Evolutionary conservation across 2,329 filamentous ascomycete species (phyloP).

Genomic region (Venturiaceae sp.): DNA sequence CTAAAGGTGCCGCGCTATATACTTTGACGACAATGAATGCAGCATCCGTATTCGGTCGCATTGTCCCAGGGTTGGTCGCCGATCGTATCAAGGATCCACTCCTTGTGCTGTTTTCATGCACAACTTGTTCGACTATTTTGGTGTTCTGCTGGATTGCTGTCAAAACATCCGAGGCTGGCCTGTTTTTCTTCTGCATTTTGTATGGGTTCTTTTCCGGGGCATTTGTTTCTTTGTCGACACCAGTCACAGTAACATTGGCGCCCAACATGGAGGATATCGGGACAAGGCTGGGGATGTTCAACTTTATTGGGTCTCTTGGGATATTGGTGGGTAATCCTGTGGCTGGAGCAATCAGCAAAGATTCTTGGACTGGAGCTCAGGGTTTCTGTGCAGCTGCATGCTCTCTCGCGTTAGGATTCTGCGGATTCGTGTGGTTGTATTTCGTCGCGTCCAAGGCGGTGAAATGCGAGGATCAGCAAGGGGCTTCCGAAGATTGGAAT

Average conservation of each 20-base stretch:
- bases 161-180: slow-evolving; percentile 20
- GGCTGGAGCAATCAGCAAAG: slow-evolving; percentile 13
- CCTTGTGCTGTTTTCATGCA: slow-evolving; percentile 28
- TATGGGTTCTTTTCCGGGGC: slow-evolving; percentile 40
- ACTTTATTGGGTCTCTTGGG: slow-evolving; percentile 18
- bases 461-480: no score
- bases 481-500: no score
- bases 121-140: slow-evolving; percentile 28
- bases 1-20: slow-evolving; percentile 34
- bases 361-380: not conserved
- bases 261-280: slow-evolving; percentile 30
- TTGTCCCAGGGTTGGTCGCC: slow-evolving; percentile 37
- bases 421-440: not conserved
- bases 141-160: slow-evolving; percentile 36
- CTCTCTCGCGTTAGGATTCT: not conserved
- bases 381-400: not conserved
- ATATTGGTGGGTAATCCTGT: slow-evolving; percentile 19
- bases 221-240: slow-evolving; percentile 33
- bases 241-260: slow-evolving; percentile 32
- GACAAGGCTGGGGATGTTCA: slow-evolving; percentile 35
- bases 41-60: slow-evolving; percentile 38
- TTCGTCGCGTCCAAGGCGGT: not conserved
- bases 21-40: slow-evolving; percentile 43
- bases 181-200: slow-evolving; percentile 32
- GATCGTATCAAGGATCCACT: slow-evolving; percentile 30